phyloP scores from a whole-genome alignment of 495 filamentous ascomycete species.

The Pseudevernia furfuracea region DNA sequence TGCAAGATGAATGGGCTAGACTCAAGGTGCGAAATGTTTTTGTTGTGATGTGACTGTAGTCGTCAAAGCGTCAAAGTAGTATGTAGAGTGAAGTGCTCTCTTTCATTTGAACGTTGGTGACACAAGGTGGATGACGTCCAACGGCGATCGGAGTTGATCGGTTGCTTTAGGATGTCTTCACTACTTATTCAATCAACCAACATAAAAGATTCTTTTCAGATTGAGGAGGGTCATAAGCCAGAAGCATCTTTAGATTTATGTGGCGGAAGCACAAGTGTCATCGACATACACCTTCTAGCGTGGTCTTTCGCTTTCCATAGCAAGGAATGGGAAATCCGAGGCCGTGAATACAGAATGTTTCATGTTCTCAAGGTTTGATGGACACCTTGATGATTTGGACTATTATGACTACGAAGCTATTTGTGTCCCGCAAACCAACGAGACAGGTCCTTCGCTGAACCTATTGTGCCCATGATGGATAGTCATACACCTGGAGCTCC shows the following conservation, averaged over 20 bases:
- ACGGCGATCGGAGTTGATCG: neutral
- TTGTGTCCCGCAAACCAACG: neutral
- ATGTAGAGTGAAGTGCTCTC: neutral
- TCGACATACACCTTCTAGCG: constrained; percentile 13
- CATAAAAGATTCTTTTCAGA: neutral
- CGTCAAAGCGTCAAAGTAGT: neutral
- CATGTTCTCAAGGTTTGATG: neutral
- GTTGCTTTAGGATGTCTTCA: neutral
- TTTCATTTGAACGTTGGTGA: neutral
- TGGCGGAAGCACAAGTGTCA: neutral
- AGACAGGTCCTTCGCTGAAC: neutral
- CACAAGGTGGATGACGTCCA: constrained; percentile 3
- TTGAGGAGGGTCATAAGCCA: neutral
- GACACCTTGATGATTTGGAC: neutral
- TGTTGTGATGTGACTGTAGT: neutral
- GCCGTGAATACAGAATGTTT: neutral
- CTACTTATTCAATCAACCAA: neutral
- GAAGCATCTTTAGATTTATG: neutral
- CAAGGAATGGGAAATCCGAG: neutral
- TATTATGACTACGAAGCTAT: neutral
- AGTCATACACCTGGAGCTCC: neutral
- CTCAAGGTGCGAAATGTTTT: neutral
- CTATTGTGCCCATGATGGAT: neutral
- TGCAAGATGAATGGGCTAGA: neutral
- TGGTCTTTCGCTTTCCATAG: constrained; percentile 19